A percentile compares a stretch with the other conserved stretches of the same genome.
Conservation (phyloP, 179 eudicot species). For the Beta corolliflora region DNA sequence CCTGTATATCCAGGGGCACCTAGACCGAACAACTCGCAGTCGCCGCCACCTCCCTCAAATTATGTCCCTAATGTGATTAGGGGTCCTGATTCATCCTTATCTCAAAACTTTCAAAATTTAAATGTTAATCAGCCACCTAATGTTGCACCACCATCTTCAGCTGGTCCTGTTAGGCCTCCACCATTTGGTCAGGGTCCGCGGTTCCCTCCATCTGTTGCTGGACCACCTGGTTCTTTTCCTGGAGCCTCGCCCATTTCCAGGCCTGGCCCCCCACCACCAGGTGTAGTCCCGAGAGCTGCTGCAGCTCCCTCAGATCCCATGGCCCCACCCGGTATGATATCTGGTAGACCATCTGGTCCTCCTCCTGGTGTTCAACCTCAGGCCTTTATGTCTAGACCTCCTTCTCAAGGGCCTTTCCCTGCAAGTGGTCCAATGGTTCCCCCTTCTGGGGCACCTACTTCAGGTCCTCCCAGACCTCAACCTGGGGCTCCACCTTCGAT, state of each 20-base stretch:
- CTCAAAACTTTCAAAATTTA: slow-evolving; percentile 50
- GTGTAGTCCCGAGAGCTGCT: slow-evolving; percentile 59
- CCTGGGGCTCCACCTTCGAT: slow-evolving; percentile 36
- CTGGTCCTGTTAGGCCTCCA: slow-evolving; percentile 47
- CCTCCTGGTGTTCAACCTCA: slow-evolving; percentile 54
- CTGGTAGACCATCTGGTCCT: slow-evolving; percentile 59
- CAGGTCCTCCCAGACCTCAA: slow-evolving; percentile 34
- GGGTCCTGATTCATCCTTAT: slow-evolving; percentile 35
- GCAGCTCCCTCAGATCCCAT: slow-evolving; percentile 42
- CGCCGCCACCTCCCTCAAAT: slow-evolving; percentile 36
- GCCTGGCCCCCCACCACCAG: slow-evolving; percentile 80
- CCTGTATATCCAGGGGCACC: slow-evolving; percentile 59
- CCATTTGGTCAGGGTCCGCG: slow-evolving; percentile 48
- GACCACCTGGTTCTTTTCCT: slow-evolving; percentile 38
- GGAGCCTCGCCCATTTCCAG: slow-evolving; percentile 48
- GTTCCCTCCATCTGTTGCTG: slow-evolving; percentile 41
- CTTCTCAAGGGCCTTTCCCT: slow-evolving; percentile 26
- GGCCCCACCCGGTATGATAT: slow-evolving; percentile 47
- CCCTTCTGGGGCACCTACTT: slow-evolving; percentile 45
- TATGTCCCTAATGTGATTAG: slow-evolving; percentile 33
- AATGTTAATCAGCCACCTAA: slow-evolving; percentile 41
- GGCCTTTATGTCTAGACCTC: slow-evolving; percentile 49
- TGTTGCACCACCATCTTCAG: slow-evolving; percentile 28
- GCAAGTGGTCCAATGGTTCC: slow-evolving; percentile 24
- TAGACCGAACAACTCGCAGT: slow-evolving; percentile 42